Conservation (phyloP, 176 grass and related monocot genomes). For the Oryza punctata region DNA sequence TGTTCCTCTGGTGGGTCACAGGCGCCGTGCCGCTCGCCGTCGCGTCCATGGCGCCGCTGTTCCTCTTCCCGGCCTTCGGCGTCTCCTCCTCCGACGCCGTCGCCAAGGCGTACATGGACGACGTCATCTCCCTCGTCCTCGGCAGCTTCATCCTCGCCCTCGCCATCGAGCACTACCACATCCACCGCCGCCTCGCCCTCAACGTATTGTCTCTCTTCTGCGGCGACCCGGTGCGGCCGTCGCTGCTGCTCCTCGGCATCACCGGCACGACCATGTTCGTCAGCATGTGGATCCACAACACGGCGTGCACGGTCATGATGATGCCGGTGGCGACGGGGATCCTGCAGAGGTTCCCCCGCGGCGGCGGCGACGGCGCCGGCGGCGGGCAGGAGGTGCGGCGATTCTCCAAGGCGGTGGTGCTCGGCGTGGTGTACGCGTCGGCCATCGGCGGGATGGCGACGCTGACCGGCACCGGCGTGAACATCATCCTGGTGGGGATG, state of each 20-base stretch:
- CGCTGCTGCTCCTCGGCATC: slow-evolving; percentile 73
- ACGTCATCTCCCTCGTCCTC: slow-evolving; percentile 95
- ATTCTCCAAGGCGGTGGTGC: slow-evolving; percentile 80
- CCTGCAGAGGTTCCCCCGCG: slow-evolving; percentile 65
- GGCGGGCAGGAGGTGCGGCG: slow-evolving; percentile 38
- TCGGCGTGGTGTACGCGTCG: slow-evolving; percentile 80
- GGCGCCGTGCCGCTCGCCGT: slow-evolving; percentile 86
- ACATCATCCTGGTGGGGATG: slow-evolving; percentile 93
- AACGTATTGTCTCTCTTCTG: slow-evolving; percentile 60
- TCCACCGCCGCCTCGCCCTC: slow-evolving; percentile 86
- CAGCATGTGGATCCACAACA: slow-evolving; percentile 99
- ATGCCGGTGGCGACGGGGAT: slow-evolving; percentile 84
- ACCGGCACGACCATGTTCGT: slow-evolving; percentile 64
- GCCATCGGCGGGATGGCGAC: slow-evolving; percentile 73
- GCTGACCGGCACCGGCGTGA: slow-evolving; percentile 81
- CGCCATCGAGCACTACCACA: slow-evolving; percentile 89
- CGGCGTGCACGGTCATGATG: slow-evolving; percentile 83
- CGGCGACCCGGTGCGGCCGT: slow-evolving; percentile 73
- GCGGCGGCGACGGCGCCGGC: slow-evolving; percentile 10
- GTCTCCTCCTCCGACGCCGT: slow-evolving; percentile 59
- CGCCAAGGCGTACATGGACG: slow-evolving; percentile 83
- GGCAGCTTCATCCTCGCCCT: slow-evolving; percentile 95
- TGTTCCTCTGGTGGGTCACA: slow-evolving; percentile 92
- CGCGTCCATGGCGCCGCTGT: slow-evolving; percentile 87
- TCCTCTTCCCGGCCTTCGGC: slow-evolving; percentile 82